Evolutionary conservation across 2,329 filamentous ascomycete species (phyloP).

Genomic region (Neofusicoccum sp.): DNA sequence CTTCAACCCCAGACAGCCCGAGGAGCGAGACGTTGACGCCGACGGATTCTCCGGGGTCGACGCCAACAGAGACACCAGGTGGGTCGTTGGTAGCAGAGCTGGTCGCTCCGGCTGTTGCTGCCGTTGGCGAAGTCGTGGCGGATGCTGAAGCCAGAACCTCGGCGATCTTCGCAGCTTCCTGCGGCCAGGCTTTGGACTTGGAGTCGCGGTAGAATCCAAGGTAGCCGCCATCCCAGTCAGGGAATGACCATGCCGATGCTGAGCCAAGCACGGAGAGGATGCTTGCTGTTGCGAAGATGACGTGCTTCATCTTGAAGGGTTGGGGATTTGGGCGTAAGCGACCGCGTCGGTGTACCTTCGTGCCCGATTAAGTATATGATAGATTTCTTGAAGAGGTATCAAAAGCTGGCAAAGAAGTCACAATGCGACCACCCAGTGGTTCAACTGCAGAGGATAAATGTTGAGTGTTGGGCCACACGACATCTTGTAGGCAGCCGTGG

Average conservation of each 20-base stretch:
- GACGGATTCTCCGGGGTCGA: neutral
- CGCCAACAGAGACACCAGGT: neutral
- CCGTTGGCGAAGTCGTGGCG: neutral
- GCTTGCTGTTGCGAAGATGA: neutral
- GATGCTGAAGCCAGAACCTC: neutral
- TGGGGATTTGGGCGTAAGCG: neutral
- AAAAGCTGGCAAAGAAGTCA: neutral
- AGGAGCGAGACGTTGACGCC: neutral
- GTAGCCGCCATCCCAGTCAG: neutral
- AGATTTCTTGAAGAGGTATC: neutral
- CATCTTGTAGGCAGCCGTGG: neutral
- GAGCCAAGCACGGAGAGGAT: neutral
- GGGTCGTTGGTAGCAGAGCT: neutral
- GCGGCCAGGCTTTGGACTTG: neutral
- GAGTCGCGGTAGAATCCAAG: neutral
- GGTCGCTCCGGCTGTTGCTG: neutral
- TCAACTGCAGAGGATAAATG: neutral
- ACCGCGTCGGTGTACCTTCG: neutral
- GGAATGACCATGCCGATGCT: neutral
- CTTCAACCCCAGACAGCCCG: neutral
- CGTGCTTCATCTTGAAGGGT: neutral
- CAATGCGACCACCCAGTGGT: neutral
- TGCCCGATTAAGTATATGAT: neutral
- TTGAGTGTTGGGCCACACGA: neutral
- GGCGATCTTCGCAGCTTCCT: neutral